Evolutionary conservation across 2,329 filamentous ascomycete species (phyloP).

Genomic region (Nigrograna mackinnonii): DNA sequence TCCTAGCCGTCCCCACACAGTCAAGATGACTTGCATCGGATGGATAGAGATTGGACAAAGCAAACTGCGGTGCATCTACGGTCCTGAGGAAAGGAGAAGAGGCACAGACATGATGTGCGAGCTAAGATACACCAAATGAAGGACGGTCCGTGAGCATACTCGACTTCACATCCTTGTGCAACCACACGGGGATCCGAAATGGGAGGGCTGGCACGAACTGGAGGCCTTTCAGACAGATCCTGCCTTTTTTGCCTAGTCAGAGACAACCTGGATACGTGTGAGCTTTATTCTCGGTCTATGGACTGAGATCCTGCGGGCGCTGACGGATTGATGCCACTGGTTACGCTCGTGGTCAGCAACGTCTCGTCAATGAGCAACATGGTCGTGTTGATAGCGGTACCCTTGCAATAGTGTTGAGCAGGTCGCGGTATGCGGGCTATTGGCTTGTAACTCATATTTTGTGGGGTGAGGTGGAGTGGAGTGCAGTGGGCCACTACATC

Average conservation of each 20-base stretch:
- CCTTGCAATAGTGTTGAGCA: neutral
- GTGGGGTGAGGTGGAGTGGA: constrained; percentile 5
- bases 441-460: constrained; percentile 6
- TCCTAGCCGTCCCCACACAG: constrained; percentile 10
- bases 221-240: constrained; percentile 18
- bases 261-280: constrained; percentile 18
- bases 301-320: constrained; percentile 27
- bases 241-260: constrained; percentile 17
- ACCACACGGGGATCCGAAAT: constrained; percentile 14
- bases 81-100: constrained; percentile 3
- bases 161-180: too few relatives aligned
- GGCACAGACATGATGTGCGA: neutral
- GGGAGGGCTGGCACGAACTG: constrained; percentile 20
- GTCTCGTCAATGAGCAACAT: neutral
- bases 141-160: too few relatives aligned
- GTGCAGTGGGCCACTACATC: constrained; percentile 6
- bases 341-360: constrained; percentile 19
- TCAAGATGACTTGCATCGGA: constrained; percentile 16
- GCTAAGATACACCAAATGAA: too few relatives aligned
- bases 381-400: constrained; percentile 1
- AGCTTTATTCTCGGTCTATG: constrained; percentile 20
- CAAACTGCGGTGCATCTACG: constrained; percentile 2
- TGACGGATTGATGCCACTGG: constrained; percentile 20
- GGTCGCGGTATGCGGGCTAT: constrained; percentile 4
- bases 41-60: constrained; percentile 10